Percentiles rank a stretch among this genome's conserved stretches.
Evolutionary conservation across 106 monocot genomes (phyloP).

Genomic region (Narthecium ossifragum): DNA sequence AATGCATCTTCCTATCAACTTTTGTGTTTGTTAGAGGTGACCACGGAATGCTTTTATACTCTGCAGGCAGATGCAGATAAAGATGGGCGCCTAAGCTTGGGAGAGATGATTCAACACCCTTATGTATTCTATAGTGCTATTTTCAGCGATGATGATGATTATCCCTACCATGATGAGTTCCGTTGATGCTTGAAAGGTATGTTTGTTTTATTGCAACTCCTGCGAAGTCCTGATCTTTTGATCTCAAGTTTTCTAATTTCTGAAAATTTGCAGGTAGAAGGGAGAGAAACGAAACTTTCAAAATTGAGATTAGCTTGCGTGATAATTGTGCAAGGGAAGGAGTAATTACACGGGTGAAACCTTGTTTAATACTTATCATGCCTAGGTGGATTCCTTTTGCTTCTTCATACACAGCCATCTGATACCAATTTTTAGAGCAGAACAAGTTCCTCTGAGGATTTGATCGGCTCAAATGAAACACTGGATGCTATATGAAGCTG

Average conservation of each 20-base stretch:
- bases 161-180: conserved; percentile 71
- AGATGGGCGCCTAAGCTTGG: conserved; percentile 72
- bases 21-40: neutral
- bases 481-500: too few species aligned
- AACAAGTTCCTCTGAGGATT: too few species aligned
- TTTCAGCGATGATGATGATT: conserved; percentile 62
- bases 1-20: neutral
- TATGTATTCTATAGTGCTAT: conserved; percentile 87
- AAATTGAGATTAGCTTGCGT: neutral
- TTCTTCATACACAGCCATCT: neutral
- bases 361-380: too few species aligned
- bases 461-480: too few species aligned
- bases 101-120: conserved; percentile 80
- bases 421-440: too few species aligned
- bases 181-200: conserved; percentile 29
- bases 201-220: neutral
- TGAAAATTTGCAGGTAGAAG: neutral
- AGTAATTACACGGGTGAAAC: too few species aligned
- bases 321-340: neutral
- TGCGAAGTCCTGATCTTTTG: neutral
- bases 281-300: neutral
- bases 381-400: neutral
- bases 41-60: neutral
- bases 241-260: neutral
- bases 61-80: conserved; percentile 82